These are phyloP conservation scores for Lentinus brumalis DNA, from an alignment of 768 basidiomycete genomes.

Conservation along the genomic window DNA sequence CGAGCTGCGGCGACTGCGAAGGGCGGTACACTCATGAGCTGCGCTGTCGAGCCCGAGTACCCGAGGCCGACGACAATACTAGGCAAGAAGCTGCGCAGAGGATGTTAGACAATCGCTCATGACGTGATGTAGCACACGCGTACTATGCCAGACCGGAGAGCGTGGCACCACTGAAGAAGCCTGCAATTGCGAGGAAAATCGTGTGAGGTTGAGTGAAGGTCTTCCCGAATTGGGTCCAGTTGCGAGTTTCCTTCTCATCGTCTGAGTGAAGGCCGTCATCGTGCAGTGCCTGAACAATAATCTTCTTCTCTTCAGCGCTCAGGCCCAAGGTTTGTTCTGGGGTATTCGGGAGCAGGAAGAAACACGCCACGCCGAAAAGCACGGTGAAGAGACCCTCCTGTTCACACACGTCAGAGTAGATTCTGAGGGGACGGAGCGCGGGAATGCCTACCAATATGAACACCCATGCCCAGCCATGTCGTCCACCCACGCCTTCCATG, in stretches of 20 bases:
- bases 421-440: background rate
- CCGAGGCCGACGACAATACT: slow-evolving; percentile 33
- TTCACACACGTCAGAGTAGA: background rate
- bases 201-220: slow-evolving; percentile 57
- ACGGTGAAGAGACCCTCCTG: slow-evolving; percentile 66
- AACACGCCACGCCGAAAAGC: slow-evolving; percentile 53
- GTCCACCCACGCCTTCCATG: slow-evolving; percentile 55
- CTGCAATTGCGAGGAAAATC: slow-evolving; percentile 48
- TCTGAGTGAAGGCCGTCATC: slow-evolving; percentile 33
- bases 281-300: background rate
- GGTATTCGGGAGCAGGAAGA: slow-evolving; percentile 45
- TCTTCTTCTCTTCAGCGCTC: slow-evolving; percentile 1
- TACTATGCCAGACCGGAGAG: slow-evolving; percentile 31
- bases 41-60: slow-evolving; percentile 28
- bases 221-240: slow-evolving; percentile 55
- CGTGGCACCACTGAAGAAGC: slow-evolving; percentile 54
- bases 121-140: background rate
- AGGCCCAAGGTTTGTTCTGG: slow-evolving; percentile 1
- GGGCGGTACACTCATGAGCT: slow-evolving; percentile 37
- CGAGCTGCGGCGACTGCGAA: slow-evolving; percentile 32
- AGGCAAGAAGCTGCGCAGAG: slow-evolving; percentile 25
- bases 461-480: slow-evolving; percentile 68
- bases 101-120: background rate
- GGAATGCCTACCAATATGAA: slow-evolving; percentile 50
- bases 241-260: slow-evolving; percentile 51